Evolutionary conservation across 192 early-diverging fungal genomes (phyloP).

Genomic region (Phycomyces blakesleeanus): DNA sequence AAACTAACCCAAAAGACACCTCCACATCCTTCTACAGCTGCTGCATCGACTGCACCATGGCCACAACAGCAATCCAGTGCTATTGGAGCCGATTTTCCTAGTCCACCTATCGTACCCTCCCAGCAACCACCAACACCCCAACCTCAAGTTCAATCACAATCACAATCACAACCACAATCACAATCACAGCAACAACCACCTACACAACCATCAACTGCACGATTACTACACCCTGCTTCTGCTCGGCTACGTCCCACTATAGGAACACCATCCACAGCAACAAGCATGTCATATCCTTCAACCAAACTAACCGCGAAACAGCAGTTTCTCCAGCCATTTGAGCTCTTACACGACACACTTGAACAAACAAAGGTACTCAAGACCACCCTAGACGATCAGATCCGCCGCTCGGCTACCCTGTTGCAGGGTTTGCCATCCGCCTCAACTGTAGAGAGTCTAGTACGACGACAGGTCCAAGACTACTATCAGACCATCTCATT

Average conservation of each 20-base stretch:
- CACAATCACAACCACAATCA: slow-evolving; percentile 6
- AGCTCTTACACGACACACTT: slow-evolving; percentile 51
- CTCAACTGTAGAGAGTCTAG: slow-evolving; percentile 66
- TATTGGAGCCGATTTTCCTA: slow-evolving; percentile 26
- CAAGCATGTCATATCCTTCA: slow-evolving; percentile 47
- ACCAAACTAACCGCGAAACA: slow-evolving; percentile 45
- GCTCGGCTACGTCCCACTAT: slow-evolving; percentile 9
- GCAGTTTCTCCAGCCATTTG: slow-evolving; percentile 54
- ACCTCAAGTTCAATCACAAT: not conserved
- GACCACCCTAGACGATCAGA: slow-evolving; percentile 71
- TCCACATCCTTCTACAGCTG: slow-evolving; percentile 15
- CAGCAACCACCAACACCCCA: slow-evolving; percentile 33
- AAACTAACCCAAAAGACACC: slow-evolving; percentile 21
- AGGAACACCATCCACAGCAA: slow-evolving; percentile 42
- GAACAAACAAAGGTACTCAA: slow-evolving; percentile 62
- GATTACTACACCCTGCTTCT: slow-evolving; percentile 6
- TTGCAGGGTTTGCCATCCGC: slow-evolving; percentile 70
- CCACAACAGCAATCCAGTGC: slow-evolving; percentile 1
- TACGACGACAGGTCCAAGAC: slow-evolving; percentile 63
- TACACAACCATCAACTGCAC: not conserved
- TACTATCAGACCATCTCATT: slow-evolving; percentile 40
- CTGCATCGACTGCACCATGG: not conserved
- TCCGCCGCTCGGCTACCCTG: slow-evolving; percentile 63
- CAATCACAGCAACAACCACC: not conserved
- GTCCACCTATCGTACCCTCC: slow-evolving; percentile 38